phyloP scores from a whole-genome alignment of 2,329 filamentous ascomycete genomes.

The Berkeleyomyces rouxiae region DNA sequence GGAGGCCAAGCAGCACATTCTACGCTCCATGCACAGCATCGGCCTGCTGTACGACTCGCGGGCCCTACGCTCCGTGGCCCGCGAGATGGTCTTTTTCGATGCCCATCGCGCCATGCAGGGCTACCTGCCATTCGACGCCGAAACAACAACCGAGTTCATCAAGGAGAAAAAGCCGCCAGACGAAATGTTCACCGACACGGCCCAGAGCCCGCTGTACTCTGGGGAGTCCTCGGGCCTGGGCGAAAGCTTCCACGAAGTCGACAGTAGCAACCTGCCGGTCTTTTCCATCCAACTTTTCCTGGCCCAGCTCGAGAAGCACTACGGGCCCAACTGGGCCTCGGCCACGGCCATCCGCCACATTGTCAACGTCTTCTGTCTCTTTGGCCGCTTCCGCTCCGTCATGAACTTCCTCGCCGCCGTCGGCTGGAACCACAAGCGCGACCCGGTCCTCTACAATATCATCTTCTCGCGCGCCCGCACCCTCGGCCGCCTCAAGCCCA shows the following conservation, averaged over 20 bases:
- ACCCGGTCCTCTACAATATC: slow-evolving; percentile 8
- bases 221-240: neutral
- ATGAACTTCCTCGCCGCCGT: neutral
- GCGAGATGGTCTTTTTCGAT: slow-evolving; percentile 28
- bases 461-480: slow-evolving; percentile 9
- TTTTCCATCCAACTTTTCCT: slow-evolving; percentile 21
- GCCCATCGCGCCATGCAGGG: slow-evolving; percentile 25
- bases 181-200: neutral
- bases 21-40: slow-evolving; percentile 30
- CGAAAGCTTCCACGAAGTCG: neutral
- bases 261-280: neutral
- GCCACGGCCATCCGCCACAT: slow-evolving; percentile 23
- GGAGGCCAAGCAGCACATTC: slow-evolving; percentile 30
- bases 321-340: slow-evolving; percentile 31
- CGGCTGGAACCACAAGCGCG: neutral
- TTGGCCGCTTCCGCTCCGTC: slow-evolving; percentile 18
- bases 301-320: slow-evolving; percentile 25
- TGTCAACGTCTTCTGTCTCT: slow-evolving; percentile 27
- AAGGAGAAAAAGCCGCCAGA: neutral
- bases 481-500: neutral
- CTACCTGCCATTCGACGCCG: slow-evolving; percentile 14
- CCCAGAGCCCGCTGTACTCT: neutral
- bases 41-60: slow-evolving; percentile 26
- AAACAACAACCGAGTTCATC: neutral
- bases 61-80: slow-evolving; percentile 24